A percentile compares a stretch with the other conserved stretches of the same genome.
Evolutionary conservation across 2,329 filamentous ascomycete genomes (phyloP).

Genomic region (Decorospora gaudefroyi): DNA sequence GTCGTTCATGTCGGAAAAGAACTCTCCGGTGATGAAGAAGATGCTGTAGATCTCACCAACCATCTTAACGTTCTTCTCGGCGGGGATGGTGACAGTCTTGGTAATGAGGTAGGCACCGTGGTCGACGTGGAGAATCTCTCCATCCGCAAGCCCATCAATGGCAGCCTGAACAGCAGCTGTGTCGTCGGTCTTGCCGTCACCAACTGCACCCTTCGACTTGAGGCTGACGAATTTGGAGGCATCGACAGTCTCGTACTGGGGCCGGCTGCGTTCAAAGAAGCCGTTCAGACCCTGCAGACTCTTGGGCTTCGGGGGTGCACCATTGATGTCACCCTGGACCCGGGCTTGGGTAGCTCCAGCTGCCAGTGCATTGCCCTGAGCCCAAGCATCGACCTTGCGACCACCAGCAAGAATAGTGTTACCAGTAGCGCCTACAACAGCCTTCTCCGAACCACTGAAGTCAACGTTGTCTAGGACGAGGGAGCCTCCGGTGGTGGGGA

Average conservation of each 20-base stretch:
- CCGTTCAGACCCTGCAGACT: slow-evolving; percentile 68
- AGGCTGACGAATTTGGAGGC: slow-evolving; percentile 78
- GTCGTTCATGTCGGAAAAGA: slow-evolving; percentile 74
- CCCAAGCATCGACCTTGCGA: slow-evolving; percentile 70
- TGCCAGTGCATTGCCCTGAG: slow-evolving; percentile 77
- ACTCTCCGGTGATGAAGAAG: slow-evolving; percentile 77
- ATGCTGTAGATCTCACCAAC: slow-evolving; percentile 90
- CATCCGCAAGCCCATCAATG: slow-evolving; percentile 67
- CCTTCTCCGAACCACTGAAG: slow-evolving; percentile 70
- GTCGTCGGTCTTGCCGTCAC: slow-evolving; percentile 86
- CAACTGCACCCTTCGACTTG: slow-evolving; percentile 80
- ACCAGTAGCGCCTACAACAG: slow-evolving; percentile 64
- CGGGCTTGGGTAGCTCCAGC: slow-evolving; percentile 49
- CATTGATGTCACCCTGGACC: slow-evolving; percentile 60
- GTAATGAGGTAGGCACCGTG: slow-evolving; percentile 67
- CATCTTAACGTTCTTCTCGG: slow-evolving; percentile 75
- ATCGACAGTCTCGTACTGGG: slow-evolving; percentile 75
- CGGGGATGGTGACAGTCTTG: slow-evolving; percentile 62
- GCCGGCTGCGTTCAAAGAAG: slow-evolving; percentile 83
- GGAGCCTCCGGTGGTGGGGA: slow-evolving; percentile 74
- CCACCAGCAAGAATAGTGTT: slow-evolving; percentile 70
- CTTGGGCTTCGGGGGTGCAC: slow-evolving; percentile 64
- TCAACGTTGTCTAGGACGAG: slow-evolving; percentile 90
- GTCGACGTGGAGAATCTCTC: slow-evolving; percentile 67
- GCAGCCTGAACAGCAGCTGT: slow-evolving; percentile 80